Percentiles rank a stretch among this genome's conserved stretches.
These are phyloP conservation scores for Capronia epimyces DNA, from an alignment of 2,329 filamentous ascomycete genomes.

Conservation along the genomic window DNA sequence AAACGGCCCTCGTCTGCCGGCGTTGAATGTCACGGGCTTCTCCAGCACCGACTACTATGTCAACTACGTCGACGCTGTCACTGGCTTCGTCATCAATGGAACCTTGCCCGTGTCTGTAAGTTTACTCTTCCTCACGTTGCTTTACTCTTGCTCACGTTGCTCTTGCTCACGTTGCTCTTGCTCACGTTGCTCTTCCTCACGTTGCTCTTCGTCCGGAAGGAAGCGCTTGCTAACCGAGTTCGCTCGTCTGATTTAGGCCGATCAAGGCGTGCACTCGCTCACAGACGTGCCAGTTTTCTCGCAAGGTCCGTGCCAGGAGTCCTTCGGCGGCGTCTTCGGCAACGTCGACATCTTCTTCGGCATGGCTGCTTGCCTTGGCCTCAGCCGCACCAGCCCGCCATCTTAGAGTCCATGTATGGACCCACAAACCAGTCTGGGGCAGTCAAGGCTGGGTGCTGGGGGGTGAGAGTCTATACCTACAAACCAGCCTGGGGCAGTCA, in stretches of 20 bases:
- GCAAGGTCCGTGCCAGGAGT: conserved; percentile 70
- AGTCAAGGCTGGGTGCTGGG: too few species aligned
- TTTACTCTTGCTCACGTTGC: too few species aligned
- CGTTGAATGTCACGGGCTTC: conserved; percentile 50
- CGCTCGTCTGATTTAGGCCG: conserved; percentile 39
- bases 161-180: too few species aligned
- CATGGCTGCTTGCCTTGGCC: conserved; percentile 36
- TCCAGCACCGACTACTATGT: conserved; percentile 56
- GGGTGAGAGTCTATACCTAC: too few species aligned
- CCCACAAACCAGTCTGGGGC: too few species aligned
- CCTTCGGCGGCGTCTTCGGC: conserved; percentile 53
- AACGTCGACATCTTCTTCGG: conserved; percentile 37
- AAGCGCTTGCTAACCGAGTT: too few species aligned
- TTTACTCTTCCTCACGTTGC: not conserved
- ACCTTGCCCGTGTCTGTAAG: conserved; percentile 55
- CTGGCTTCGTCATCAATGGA: conserved; percentile 69
- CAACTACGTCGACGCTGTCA: conserved; percentile 60
- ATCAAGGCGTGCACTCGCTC: conserved; percentile 68
- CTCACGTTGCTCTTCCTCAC: too few species aligned
- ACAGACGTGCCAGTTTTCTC: conserved; percentile 76
- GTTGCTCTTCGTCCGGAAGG: too few species aligned
- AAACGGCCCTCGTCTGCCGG: conserved; percentile 58
- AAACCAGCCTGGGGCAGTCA: too few species aligned
- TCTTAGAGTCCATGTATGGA: not conserved
- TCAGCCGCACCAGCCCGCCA: conserved; percentile 26